Evolutionary conservation across 768 basidiomycete species (phyloP), one percentile per base, ranked within the genome.

Genomic region (Porphyrellus cyaneotinctus): DNA sequence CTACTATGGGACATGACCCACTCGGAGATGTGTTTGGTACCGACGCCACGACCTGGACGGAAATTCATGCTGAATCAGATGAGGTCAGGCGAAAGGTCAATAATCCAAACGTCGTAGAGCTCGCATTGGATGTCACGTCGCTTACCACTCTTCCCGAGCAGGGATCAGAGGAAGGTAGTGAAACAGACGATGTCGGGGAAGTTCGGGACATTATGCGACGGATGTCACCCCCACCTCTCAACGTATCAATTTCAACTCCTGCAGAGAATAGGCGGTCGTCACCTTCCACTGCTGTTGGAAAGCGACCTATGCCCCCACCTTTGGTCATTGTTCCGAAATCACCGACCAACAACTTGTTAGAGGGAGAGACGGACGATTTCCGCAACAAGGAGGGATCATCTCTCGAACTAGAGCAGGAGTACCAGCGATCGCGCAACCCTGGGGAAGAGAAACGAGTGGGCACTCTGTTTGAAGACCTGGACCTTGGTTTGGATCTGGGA

Each of bases 21-120:
- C 71, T 85, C 24, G 73, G 67, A 10, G 83, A 85, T 57, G 75
- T 85, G 8, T 86, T 85, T 69, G 83, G 84, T 42, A 75, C 76
- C n/a, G 85, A 85, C 64, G 79, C 73, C 55, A 79, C 84, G 57
- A 77, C 79, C 1, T 85, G 84, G 84, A 72, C 74, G 52, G 79
- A 80, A 46, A 73, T 86, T 44, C 80, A 64, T 47, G 61, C 71
- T 36, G 67, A 75, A 52, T 64, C 62, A 26, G 67, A 60, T 54
- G 56, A 53, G 52, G 38, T 49, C 48, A 60, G 58, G 67, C 53
- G 60, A 67, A 58, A 53, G 56, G 42, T 52, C 31, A 47, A 59
- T 58, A 51, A 61, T 60, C 77, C 78, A 1, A 75, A 83, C 55
- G 65, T 81, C 36, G 76, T 81, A 36, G 66, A 80, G 22, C 73